Evolutionary conservation across 176 grass and related monocot species (phyloP).

Genomic region (Lolium rigidum): DNA sequence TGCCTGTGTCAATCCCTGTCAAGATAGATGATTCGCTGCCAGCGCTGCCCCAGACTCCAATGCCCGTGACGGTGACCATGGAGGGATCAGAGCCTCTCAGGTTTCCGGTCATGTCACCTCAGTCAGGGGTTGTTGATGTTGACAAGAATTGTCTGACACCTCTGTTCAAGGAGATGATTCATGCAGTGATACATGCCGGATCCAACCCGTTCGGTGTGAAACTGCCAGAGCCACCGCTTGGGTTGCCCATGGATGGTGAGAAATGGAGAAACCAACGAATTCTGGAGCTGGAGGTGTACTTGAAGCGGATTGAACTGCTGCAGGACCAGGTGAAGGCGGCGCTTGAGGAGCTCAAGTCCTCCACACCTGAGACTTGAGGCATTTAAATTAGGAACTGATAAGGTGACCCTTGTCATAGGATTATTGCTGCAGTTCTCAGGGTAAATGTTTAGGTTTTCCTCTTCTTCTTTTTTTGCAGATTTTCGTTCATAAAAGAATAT

Average conservation of each 20-base stretch:
- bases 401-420: constrained; percentile 2
- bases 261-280: constrained; percentile 88
- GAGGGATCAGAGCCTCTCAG: constrained; percentile 44
- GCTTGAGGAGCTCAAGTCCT: constrained; percentile 77
- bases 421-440: constrained; percentile 45
- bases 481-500: constrained; percentile 56
- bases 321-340: constrained; percentile 69
- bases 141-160: constrained; percentile 71
- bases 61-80: constrained; percentile 50
- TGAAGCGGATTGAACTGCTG: constrained; percentile 89
- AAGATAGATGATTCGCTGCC: constrained; percentile 61
- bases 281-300: constrained; percentile 92
- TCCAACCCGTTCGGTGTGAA: constrained; percentile 44
- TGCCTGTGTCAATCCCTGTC: constrained; percentile 53
- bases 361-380: constrained; percentile 44
- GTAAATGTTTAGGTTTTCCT: constrained; percentile 46
- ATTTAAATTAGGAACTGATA: constrained; percentile 39
- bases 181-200: constrained; percentile 50
- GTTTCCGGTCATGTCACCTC: constrained; percentile 49
- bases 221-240: constrained; percentile 24
- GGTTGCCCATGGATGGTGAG: constrained; percentile 59
- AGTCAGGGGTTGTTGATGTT: constrained; percentile 42
- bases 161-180: constrained; percentile 84
- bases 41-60: constrained; percentile 28
- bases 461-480: background rate